Evolutionary conservation across 164 flowering plant species (phyloP).

Genomic region (Paratinospora sagittata): DNA sequence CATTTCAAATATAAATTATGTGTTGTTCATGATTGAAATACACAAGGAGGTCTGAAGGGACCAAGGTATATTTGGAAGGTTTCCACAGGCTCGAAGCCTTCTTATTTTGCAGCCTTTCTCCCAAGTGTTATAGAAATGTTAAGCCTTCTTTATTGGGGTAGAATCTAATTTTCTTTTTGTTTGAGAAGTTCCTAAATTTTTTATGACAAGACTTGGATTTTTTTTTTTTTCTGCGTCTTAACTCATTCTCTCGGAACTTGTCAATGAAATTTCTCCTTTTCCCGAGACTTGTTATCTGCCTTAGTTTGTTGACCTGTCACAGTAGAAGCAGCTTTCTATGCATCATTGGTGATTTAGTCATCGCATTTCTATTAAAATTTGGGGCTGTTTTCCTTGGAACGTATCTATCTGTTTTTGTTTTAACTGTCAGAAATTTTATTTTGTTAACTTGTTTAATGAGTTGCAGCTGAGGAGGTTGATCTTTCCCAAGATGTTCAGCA

Average conservation of each 20-base stretch:
- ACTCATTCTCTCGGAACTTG: background rate
- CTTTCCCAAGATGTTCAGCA: constrained; percentile 66
- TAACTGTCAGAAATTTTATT: background rate
- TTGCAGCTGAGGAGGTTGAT: constrained; percentile 85
- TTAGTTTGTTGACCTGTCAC: background rate
- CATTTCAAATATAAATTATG: background rate
- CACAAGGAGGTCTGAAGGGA: background rate
- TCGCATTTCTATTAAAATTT: background rate
- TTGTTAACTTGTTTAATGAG: constrained; percentile 16
- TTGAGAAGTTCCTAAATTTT: background rate
- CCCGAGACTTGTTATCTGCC: background rate
- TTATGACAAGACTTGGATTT: too few species aligned
- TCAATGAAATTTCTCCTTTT: background rate
- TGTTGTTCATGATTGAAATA: background rate
- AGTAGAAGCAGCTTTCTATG: background rate
- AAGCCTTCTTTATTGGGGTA: too few species aligned
- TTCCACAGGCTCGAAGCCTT: background rate
- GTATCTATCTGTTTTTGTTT: background rate
- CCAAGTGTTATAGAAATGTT: too few species aligned
- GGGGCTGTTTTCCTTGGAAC: background rate
- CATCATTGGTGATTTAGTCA: background rate
- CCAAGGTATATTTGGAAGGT: background rate
- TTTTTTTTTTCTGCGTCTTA: background rate
- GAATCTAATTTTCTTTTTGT: background rate
- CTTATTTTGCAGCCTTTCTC: background rate